These are phyloP conservation scores for Patellaria atrata DNA, from an alignment of 495 filamentous ascomycete genomes.

Conservation along the genomic window DNA sequence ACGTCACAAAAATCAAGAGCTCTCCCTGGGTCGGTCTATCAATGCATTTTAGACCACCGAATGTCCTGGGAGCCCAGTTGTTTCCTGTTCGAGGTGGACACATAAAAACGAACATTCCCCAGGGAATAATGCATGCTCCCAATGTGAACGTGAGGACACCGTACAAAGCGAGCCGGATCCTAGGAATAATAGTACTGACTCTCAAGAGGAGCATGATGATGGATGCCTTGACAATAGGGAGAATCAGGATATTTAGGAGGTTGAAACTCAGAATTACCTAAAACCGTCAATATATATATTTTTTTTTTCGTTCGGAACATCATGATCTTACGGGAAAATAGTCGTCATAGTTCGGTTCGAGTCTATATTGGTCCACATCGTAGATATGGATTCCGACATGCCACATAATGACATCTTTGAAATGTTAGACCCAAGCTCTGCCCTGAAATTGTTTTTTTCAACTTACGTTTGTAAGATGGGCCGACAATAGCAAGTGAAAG, in stretches of 20 bases:
- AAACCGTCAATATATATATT: background rate
- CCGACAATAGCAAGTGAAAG: constrained; percentile 17
- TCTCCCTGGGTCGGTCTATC: constrained; percentile 14
- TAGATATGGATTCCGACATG: constrained; percentile 16
- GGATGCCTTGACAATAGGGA: constrained; percentile 15
- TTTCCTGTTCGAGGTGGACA: constrained; percentile 17
- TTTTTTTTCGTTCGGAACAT: background rate
- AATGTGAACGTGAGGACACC: constrained; percentile 15
- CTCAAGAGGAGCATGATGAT: constrained; percentile 15
- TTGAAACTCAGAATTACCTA: constrained; percentile 17
- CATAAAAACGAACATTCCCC: constrained; percentile 17
- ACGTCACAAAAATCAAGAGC: constrained; percentile 18
- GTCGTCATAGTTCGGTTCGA: constrained; percentile 16
- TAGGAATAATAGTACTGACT: constrained; percentile 15
- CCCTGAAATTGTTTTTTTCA: no score
- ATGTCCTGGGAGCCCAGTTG: constrained; percentile 16
- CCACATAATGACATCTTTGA: constrained; percentile 16
- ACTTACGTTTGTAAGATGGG: constrained; percentile 14
- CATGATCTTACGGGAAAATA: constrained; percentile 12
- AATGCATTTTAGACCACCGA: constrained; percentile 15
- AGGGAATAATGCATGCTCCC: constrained; percentile 13
- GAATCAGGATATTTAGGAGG: constrained; percentile 15
- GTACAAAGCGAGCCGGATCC: constrained; percentile 16
- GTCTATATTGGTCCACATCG: constrained; percentile 10
- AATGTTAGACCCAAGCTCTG: background rate